These are phyloP conservation scores for Globisporangium emineosum DNA, from an alignment of 352 stramenopile genomes.

Conservation along the genomic window DNA sequence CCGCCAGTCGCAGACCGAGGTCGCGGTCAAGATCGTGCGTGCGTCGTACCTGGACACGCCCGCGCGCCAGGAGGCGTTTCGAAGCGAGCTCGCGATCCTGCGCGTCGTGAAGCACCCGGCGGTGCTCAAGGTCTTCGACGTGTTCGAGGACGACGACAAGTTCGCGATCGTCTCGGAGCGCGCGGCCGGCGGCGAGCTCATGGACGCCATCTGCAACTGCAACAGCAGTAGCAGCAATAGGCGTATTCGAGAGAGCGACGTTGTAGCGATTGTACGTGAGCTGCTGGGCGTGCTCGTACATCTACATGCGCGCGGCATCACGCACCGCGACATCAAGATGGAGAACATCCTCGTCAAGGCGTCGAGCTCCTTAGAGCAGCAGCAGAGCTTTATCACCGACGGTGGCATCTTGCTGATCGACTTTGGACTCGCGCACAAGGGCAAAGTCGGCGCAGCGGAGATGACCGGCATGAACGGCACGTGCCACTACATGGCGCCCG, in stretches of 20 bases:
- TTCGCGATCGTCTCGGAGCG: conserved; percentile 71
- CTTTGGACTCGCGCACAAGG: conserved; percentile 73
- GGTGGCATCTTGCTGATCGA: conserved; percentile 73
- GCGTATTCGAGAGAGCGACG: conserved; percentile 53
- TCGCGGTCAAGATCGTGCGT: conserved; percentile 68
- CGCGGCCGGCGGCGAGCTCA: conserved; percentile 56
- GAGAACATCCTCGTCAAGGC: conserved; percentile 82
- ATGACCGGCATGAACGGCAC: conserved; percentile 84
- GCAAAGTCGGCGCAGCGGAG: conserved; percentile 29
- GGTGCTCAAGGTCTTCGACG: conserved; percentile 54
- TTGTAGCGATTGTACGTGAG: conserved; percentile 60
- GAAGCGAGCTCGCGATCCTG: conserved; percentile 61
- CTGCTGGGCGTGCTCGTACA: conserved; percentile 66
- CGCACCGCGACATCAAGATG: conserved; percentile 80
- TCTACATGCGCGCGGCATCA: conserved; percentile 69
- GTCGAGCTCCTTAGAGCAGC: not conserved
- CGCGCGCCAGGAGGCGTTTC: conserved; percentile 63
- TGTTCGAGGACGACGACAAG: conserved; percentile 67
- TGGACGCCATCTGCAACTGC: conserved; percentile 40
- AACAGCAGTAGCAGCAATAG: not conserved
- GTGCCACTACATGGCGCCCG: conserved; percentile 81
- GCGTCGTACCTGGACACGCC: conserved; percentile 69
- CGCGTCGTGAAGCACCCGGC: conserved; percentile 48
- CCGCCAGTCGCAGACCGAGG: conserved; percentile 31
- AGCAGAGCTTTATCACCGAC: conserved; percentile 19